phyloP scores from a whole-genome alignment of 495 filamentous ascomycete species.

The Neurospora sp. region DNA sequence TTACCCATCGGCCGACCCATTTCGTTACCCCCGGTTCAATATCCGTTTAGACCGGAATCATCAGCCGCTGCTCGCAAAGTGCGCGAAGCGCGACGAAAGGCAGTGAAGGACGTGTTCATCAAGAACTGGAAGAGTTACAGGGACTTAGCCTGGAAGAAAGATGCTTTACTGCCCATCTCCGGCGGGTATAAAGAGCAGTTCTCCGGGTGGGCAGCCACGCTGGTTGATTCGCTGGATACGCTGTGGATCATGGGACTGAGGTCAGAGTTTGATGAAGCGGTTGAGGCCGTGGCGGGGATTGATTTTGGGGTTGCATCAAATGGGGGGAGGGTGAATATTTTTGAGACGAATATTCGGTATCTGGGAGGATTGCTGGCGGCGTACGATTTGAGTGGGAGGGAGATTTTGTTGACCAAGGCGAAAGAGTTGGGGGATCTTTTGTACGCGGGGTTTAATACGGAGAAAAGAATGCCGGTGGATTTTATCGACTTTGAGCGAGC shows the following conservation, averaged over 20 bases:
- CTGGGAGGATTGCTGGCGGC: conserved; percentile 70
- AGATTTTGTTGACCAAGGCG: conserved; percentile 68
- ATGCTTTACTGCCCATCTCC: conserved; percentile 63
- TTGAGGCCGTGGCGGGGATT: conserved; percentile 59
- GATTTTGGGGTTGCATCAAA: conserved; percentile 57
- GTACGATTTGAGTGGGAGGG: conserved; percentile 63
- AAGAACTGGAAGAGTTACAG: conserved; percentile 71
- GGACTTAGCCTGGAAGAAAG: conserved; percentile 64
- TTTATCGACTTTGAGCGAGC: conserved; percentile 46
- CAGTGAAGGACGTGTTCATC: conserved; percentile 58
- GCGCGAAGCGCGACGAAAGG: conserved; percentile 45
- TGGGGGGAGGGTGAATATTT: conserved; percentile 53
- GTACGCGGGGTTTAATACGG: conserved; percentile 79
- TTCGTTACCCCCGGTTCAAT: conserved; percentile 61
- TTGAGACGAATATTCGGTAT: conserved; percentile 79
- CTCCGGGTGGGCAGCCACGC: conserved; percentile 80
- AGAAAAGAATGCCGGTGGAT: conserved; percentile 60
- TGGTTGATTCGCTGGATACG: conserved; percentile 79
- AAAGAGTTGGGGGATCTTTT: conserved; percentile 74
- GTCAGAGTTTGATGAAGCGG: conserved; percentile 74
- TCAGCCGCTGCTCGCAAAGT: conserved; percentile 34
- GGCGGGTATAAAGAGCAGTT: conserved; percentile 58
- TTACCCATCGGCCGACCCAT: conserved; percentile 44
- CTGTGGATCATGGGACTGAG: conserved; percentile 87
- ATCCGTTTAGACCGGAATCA: conserved; percentile 47